Percentiles rank a stretch among this genome's conserved stretches.
Conservation (phyloP, 2,329 filamentous ascomycete genomes). For the Talaromyces albobiverticillius region DNA sequence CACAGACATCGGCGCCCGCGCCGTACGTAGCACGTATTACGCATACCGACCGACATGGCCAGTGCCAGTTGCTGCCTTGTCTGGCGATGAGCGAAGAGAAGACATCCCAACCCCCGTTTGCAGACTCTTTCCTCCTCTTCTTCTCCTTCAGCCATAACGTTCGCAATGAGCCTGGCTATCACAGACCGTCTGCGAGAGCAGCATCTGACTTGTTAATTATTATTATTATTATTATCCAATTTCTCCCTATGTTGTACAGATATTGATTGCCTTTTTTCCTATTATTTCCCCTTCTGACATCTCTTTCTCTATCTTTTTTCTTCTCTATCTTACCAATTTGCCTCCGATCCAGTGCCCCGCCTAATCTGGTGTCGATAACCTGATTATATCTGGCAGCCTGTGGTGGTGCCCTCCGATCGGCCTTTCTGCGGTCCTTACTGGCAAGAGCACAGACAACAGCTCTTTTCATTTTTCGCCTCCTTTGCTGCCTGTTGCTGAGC, state of each 20-base stretch:
- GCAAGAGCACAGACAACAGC: background rate
- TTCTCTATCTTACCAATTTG: background rate
- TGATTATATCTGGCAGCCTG: background rate
- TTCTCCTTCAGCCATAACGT: conserved; percentile 3
- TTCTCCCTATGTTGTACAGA: background rate
- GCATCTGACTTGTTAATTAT: conserved; percentile 5
- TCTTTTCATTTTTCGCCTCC: conserved; percentile 3
- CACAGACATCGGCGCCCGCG: background rate
- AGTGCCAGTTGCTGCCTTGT: conserved; percentile 8
- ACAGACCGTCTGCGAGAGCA: conserved; percentile 5
- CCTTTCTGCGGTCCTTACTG: background rate
- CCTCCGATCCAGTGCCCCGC: conserved; percentile 9
- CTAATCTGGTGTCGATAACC: background rate
- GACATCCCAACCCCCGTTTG: background rate
- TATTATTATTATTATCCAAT: too few species aligned
- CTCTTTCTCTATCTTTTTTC: background rate
- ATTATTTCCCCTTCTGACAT: background rate
- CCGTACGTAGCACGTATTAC: background rate
- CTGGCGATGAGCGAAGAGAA: background rate
- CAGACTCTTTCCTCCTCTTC: background rate
- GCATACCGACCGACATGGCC: too few species aligned
- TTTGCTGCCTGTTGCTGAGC: conserved; percentile 11
- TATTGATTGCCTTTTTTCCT: background rate
- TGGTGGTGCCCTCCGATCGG: background rate
- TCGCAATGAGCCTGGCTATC: conserved; percentile 5